Evolutionary conservation across 1,139 yeast species (phyloP).

Genomic region (Hyphopichia wangnamkhiaoensis): DNA sequence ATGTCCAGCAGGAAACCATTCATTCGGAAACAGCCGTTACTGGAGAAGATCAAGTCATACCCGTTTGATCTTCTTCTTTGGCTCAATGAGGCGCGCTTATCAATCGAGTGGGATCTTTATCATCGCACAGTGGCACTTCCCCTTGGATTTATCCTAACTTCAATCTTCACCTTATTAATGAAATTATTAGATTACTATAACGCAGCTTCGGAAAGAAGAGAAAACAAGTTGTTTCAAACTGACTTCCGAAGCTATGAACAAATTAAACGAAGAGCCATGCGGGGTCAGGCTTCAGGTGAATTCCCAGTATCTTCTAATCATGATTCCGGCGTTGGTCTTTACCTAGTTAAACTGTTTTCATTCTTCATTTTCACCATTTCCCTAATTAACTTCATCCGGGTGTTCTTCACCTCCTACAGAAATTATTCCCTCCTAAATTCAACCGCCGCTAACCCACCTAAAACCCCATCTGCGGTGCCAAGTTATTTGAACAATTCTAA

Average conservation of each 20-base stretch:
- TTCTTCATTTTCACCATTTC: not conserved
- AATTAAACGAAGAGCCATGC: constrained; percentile 21
- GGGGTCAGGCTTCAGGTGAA: constrained; percentile 3
- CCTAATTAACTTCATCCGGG: not conserved
- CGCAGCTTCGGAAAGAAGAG: constrained; percentile 19
- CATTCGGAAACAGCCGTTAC: constrained; percentile 33
- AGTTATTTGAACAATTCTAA: constrained; percentile 4
- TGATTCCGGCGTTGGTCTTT: not conserved
- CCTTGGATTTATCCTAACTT: constrained; percentile 38
- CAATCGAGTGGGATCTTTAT: constrained; percentile 68
- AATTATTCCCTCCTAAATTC: constrained; percentile 6
- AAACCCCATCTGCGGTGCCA: constrained; percentile 1
- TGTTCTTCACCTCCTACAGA: constrained; percentile 2
- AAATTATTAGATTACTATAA: constrained; percentile 20
- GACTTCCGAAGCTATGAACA: constrained; percentile 35
- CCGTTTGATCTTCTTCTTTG: constrained; percentile 60
- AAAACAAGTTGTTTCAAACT: constrained; percentile 28
- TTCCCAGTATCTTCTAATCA: not conserved
- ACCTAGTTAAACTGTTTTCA: not conserved
- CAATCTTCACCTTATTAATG: constrained; percentile 19
- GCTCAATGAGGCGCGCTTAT: constrained; percentile 51
- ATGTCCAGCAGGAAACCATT: constrained; percentile 7
- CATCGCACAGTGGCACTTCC: constrained; percentile 48
- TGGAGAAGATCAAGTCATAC: constrained; percentile 44
- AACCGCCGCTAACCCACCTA: constrained; percentile 3